phyloP scores from a whole-genome alignment of 2,329 filamentous ascomycete species.

The Aspergillus pseudoviridinutans region DNA sequence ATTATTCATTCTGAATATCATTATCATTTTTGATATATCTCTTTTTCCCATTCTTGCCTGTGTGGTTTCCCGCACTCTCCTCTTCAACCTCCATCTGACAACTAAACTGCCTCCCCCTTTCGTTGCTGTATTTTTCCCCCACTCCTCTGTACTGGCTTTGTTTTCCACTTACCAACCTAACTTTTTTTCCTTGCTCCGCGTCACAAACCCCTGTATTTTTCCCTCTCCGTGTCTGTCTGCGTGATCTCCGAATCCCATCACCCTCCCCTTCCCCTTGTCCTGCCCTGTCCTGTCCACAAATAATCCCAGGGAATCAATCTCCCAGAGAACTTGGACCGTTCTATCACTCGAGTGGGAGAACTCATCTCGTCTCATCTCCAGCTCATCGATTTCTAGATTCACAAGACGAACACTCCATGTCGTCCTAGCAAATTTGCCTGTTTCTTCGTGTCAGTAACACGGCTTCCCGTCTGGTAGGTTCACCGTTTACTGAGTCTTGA shows the following conservation, averaged over 20 bases:
- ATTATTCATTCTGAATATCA: background rate
- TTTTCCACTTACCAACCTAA: background rate
- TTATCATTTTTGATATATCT: background rate
- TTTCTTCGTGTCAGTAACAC: slow-evolving; percentile 27
- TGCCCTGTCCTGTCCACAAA: background rate
- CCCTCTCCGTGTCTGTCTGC: too few relatives aligned
- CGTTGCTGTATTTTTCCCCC: background rate
- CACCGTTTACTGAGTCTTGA: background rate
- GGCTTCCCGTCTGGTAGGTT: slow-evolving; percentile 26
- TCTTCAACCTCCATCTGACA: background rate
- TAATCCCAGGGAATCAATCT: slow-evolving; percentile 1
- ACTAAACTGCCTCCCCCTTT: background rate
- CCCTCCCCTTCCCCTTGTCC: background rate
- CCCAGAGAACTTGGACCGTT: slow-evolving; percentile 9
- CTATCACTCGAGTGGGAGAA: background rate
- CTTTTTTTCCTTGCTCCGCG: background rate
- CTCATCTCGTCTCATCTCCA: background rate
- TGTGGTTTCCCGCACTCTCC: too few relatives aligned
- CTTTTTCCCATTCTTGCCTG: background rate
- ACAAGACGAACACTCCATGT: slow-evolving; percentile 22
- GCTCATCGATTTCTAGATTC: slow-evolving; percentile 1
- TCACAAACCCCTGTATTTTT: background rate
- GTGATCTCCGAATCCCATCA: background rate
- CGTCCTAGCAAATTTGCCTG: slow-evolving; percentile 23
- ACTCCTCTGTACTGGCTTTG: background rate